Base-by-base conservation (phyloP, 129 eudicot species). In the Saposhnikovia divaricata region DNA sequence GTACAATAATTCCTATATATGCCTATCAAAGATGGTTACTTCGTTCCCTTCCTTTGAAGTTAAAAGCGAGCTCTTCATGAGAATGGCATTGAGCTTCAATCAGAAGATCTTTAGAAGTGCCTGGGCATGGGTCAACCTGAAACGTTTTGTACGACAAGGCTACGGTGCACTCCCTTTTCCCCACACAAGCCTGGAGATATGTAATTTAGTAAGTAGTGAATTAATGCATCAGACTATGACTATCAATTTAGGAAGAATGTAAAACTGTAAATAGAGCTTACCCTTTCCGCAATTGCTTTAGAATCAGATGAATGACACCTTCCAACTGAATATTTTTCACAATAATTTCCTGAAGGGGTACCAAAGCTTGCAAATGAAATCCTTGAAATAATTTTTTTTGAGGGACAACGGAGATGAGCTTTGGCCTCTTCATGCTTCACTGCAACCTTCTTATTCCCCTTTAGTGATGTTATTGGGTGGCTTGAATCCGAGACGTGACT, bases 361-460 rank as follows among this genome's bases (percentile, higher is more conserved):
- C 96, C 96, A 82, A 82, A 90, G 68, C 90, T 91, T 81, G 96
- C 91, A 66, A 89, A 91, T 27, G 86, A 6, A 65, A 91, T 87
- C 79, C 75, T 84, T 9, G 96, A 73, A 39, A 91, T 91, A 46
- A 9, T 27, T 78, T 44, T 84, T 11, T 79, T 85, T 37, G 65
- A 66, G 43, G 98, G 93, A 77, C 96, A 92, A 21, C 75, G 74
- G 21, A 92, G 87, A 55, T 86, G 85, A 78, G 68, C 74, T 69
- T 77, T 77, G 40, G 18, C 82, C 72, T 53, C 43, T 19, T 80
- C 46, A 23, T 82, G 12, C 42, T 78, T 68, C 48, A 50, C 34
- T 53, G 48, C 37, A 73, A 34, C 47, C 61, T 34, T 55, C 39
- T 23, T 75, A 28, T 44, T 55, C 73, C 73, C 77, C 79, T 46